These are phyloP conservation scores for Alternaria postmessia DNA, from an alignment of 2,329 filamentous ascomycete genomes.

Conservation along the genomic window DNA sequence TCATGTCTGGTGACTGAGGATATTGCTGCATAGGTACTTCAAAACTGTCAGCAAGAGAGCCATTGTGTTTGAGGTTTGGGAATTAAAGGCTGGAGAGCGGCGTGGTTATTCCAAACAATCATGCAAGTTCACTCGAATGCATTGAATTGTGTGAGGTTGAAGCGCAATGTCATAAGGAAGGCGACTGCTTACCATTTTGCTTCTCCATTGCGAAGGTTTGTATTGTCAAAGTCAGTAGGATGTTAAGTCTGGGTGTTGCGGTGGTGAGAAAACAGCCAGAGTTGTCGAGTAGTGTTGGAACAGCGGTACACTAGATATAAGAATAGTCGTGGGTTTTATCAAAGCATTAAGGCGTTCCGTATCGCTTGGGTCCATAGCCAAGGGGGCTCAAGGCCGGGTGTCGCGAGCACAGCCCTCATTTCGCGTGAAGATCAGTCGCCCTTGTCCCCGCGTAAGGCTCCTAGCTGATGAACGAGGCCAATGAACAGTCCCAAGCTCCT, in stretches of 20 bases:
- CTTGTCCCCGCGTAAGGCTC: slow-evolving; percentile 4
- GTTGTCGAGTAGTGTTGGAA: not conserved
- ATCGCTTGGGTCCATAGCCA: slow-evolving; percentile 15
- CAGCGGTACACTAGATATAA: not conserved
- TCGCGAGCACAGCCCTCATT: slow-evolving; percentile 31
- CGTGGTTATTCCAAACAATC: not conserved
- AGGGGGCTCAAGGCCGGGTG: slow-evolving; percentile 18
- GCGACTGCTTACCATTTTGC: slow-evolving; percentile 42
- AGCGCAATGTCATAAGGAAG: not conserved
- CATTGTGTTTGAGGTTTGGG: not conserved
- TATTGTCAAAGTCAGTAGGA: not conserved
- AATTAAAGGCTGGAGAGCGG: not conserved
- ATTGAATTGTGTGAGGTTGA: not conserved
- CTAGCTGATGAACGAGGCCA: slow-evolving; percentile 14
- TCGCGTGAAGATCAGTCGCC: slow-evolving; percentile 20
- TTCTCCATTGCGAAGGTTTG: slow-evolving; percentile 43
- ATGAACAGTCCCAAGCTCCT: slow-evolving; percentile 9
- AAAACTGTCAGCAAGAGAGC: slow-evolving; percentile 22
- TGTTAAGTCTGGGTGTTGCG: not conserved
- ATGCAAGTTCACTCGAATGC: not conserved
- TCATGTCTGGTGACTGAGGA: slow-evolving; percentile 43
- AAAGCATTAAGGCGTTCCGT: slow-evolving; percentile 27
- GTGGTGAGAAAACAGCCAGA: not conserved
- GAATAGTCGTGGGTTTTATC: slow-evolving; percentile 13
- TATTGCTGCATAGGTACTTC: slow-evolving; percentile 51